phyloP scores from a whole-genome alignment of 352 stramenopile species.

The Phytophthora ohioensis region DNA sequence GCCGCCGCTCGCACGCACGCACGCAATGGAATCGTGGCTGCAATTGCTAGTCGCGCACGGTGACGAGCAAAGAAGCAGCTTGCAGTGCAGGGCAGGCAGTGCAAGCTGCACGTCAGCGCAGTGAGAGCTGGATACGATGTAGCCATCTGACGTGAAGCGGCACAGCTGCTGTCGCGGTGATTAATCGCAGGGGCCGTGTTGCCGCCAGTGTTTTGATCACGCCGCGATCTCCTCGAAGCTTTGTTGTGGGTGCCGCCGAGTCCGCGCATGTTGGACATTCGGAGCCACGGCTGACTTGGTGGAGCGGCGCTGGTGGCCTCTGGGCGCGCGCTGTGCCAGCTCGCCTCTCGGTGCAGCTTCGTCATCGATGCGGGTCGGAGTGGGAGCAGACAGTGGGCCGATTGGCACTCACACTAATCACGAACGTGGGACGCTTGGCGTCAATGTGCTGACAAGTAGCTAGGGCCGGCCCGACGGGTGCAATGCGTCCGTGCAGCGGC shows the following conservation, averaged over 20 bases:
- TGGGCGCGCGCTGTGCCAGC: background rate
- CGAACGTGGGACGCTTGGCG: slow-evolving; percentile 18
- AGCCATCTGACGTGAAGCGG: background rate
- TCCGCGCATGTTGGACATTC: slow-evolving; percentile 21
- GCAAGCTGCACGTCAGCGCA: background rate
- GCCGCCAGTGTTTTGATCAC: background rate
- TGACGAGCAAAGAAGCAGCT: background rate
- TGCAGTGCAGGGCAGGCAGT: background rate
- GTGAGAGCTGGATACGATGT: slow-evolving; percentile 1
- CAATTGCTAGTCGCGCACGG: background rate
- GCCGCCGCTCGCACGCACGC: background rate
- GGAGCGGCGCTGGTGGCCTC: background rate
- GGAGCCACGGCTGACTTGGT: slow-evolving; percentile 3
- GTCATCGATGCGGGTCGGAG: slow-evolving; percentile 20
- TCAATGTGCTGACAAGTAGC: slow-evolving; percentile 22
- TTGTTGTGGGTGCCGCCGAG: background rate
- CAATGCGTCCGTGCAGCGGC: slow-evolving; percentile 7
- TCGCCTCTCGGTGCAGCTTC: slow-evolving; percentile 29
- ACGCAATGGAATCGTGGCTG: slow-evolving; percentile 1
- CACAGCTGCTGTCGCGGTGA: background rate
- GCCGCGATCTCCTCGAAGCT: background rate
- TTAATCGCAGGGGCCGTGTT: too few species aligned
- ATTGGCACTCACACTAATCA: background rate
- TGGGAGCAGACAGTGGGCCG: slow-evolving; percentile 15
- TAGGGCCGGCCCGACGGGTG: background rate